phyloP scores from a whole-genome alignment of 192 early-diverging fungal species.

The Coemansia brasiliensis region DNA sequence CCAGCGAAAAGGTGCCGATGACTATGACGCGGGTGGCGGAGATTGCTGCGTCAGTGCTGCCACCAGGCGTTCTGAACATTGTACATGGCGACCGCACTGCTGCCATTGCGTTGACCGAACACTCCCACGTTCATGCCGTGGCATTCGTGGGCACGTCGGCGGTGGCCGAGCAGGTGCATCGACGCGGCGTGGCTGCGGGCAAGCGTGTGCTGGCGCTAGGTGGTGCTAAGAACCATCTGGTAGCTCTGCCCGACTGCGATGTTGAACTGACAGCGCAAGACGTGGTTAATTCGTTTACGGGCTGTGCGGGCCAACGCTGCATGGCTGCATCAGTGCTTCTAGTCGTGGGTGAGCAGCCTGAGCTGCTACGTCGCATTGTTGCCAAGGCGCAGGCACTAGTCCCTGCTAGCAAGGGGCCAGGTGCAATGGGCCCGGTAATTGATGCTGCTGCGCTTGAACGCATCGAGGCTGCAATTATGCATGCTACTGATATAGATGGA shows the following conservation, averaged over 20 bases:
- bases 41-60: slow-evolving; percentile 61
- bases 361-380: slow-evolving; percentile 64
- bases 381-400: slow-evolving; percentile 57
- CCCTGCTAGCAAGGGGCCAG: slow-evolving; percentile 48
- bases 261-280: slow-evolving; percentile 76
- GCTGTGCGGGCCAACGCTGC: slow-evolving; percentile 78
- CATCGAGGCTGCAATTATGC: slow-evolving; percentile 63
- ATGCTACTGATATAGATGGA: slow-evolving; percentile 52
- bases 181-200: slow-evolving; percentile 52
- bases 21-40: slow-evolving; percentile 70
- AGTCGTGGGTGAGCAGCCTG: slow-evolving; percentile 66
- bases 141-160: slow-evolving; percentile 80
- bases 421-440: slow-evolving; percentile 75
- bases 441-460: slow-evolving; percentile 62
- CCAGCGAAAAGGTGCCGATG: slow-evolving; percentile 79
- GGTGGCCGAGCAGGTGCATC: slow-evolving; percentile 65
- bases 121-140: slow-evolving; percentile 64
- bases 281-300: slow-evolving; percentile 73
- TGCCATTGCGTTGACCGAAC: slow-evolving; percentile 61
- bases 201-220: slow-evolving; percentile 77
- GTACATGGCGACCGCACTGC: slow-evolving; percentile 62
- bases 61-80: slow-evolving; percentile 74
- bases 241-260: slow-evolving; percentile 76
- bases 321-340: slow-evolving; percentile 77
- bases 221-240: slow-evolving; percentile 75